Evolutionary conservation across 768 basidiomycete genomes (phyloP).

Genomic region (Dentipellis sp.): DNA sequence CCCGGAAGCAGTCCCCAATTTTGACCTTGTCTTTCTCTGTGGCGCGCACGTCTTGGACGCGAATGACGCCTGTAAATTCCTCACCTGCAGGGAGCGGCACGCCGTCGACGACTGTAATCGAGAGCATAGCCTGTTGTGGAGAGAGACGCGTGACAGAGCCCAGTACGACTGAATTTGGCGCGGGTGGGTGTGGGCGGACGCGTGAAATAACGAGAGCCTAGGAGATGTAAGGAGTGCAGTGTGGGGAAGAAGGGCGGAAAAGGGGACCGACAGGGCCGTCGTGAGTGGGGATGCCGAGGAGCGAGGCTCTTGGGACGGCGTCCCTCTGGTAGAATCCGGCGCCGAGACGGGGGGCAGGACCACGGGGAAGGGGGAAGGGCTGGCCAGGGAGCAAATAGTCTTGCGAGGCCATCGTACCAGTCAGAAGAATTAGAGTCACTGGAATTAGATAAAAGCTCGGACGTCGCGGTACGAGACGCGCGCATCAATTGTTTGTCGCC

Average conservation of each 20-base stretch:
- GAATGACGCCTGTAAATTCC: constrained; percentile 84
- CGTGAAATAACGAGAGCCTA: constrained; percentile 59
- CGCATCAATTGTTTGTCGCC: constrained; percentile 4
- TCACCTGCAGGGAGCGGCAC: constrained; percentile 74
- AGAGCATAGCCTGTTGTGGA: constrained; percentile 72
- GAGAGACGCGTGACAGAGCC: constrained; percentile 79
- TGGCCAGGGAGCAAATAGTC: constrained; percentile 65
- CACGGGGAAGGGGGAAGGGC: constrained; percentile 49
- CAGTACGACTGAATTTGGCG: constrained; percentile 67
- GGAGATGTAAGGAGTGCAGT: not conserved
- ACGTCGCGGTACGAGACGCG: not conserved
- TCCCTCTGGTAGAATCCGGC: constrained; percentile 59
- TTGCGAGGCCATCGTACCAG: constrained; percentile 19
- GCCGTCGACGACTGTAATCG: constrained; percentile 83
- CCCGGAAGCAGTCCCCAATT: constrained; percentile 85
- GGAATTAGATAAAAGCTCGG: not conserved
- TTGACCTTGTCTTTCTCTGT: constrained; percentile 88
- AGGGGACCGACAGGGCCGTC: constrained; percentile 58
- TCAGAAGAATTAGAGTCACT: not conserved
- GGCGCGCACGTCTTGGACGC: constrained; percentile 79
- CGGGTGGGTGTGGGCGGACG: constrained; percentile 63
- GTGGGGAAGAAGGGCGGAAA: constrained; percentile 14
- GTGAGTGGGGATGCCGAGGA: constrained; percentile 54
- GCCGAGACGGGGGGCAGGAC: constrained; percentile 50
- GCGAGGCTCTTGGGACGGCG: constrained; percentile 55